Base-by-base conservation (phyloP, 805 yeast species). In the Kockiozyma suomiensis region DNA sequence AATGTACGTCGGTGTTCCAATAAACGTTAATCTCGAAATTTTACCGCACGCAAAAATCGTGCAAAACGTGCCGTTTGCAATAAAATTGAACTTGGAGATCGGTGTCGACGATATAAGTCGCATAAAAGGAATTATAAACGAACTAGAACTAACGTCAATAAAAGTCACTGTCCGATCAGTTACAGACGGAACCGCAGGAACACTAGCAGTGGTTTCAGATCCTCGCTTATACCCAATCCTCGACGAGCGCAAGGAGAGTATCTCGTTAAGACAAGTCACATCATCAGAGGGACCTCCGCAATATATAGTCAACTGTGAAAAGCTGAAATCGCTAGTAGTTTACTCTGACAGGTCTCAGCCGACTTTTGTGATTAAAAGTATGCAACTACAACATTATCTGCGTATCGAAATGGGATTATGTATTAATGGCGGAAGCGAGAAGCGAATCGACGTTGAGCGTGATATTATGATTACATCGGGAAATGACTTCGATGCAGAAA, bases 361-460 rank as follows among this genome's bases (percentile, higher is more conserved):
- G 6, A 47, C 46, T 26, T 59, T 59, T 28, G 43, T 7, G 13
- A 59, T 59, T 30, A 35, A 37, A 25, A 46, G 54, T n/a, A 46
- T 59, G 51, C 32, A n/a, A 17, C 41, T 43, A 19, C 28, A n/a
- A 17, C 59, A 59, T 37, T 21, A 8, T 8, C 17, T 59, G 1
- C 21, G 30, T 3, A 54, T 30, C 26, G 42, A 42, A 25, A 17
- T 55, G 4, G 57, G 54, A 13, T n/a, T 59, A 3, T 45, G 53
- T 19, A 35, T 59, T 13, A 59, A 59, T 50, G 56, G 55, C 6
- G 32, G 56, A 40, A 32, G 50, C 45, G 53, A 40, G 5, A 54
- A 40, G 37, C n/a, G 23, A 8, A 21, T 59, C 17, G 45, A 32
- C n/a, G 50, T 50, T 4, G 32, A 35, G 25, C 45, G 33, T 13